Evolutionary conservation across 805 yeast genomes (phyloP).

Genomic region (Wickerhamomyces silvicola): DNA sequence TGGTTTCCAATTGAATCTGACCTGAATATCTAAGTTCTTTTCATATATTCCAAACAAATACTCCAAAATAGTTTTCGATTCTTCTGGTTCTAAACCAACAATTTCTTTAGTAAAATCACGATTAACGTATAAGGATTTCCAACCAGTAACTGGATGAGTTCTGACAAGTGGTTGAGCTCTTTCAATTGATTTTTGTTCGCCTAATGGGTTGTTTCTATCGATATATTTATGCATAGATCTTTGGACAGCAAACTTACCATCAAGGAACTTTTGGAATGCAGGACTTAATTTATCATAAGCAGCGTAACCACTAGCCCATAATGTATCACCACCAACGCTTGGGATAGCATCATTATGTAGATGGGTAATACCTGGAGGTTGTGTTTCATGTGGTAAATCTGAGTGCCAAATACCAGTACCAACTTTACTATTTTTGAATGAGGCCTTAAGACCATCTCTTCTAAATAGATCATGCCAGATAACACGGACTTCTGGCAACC

Average conservation of each 20-base stretch:
- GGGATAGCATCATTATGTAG: constrained; percentile 44
- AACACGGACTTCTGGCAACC: constrained; percentile 30
- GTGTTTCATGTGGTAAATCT: constrained; percentile 46
- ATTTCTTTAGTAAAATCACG: no score
- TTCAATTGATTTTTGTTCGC: constrained; percentile 38
- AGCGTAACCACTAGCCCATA: constrained; percentile 48
- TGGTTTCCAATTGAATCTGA: constrained; percentile 44
- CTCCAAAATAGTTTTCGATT: no score
- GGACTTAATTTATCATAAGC: constrained; percentile 50
- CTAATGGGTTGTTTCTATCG: constrained; percentile 35
- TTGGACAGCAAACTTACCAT: constrained; percentile 43
- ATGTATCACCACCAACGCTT: constrained; percentile 46
- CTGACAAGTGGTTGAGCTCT: constrained; percentile 50
- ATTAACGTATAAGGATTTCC: constrained; percentile 49
- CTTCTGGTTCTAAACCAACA: no score
- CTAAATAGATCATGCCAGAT: constrained; percentile 24
- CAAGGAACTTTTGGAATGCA: constrained; percentile 41
- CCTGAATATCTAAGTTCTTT: no score
- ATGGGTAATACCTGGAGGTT: constrained; percentile 48
- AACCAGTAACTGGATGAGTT: constrained; percentile 56
- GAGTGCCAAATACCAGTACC: constrained; percentile 40
- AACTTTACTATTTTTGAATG: constrained; percentile 5
- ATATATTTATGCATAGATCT: constrained; percentile 32
- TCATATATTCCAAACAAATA: no score
- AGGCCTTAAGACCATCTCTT: constrained; percentile 23